These are phyloP conservation scores for Lentinula aciculospora DNA, from an alignment of 768 basidiomycete genomes.

Conservation along the genomic window DNA sequence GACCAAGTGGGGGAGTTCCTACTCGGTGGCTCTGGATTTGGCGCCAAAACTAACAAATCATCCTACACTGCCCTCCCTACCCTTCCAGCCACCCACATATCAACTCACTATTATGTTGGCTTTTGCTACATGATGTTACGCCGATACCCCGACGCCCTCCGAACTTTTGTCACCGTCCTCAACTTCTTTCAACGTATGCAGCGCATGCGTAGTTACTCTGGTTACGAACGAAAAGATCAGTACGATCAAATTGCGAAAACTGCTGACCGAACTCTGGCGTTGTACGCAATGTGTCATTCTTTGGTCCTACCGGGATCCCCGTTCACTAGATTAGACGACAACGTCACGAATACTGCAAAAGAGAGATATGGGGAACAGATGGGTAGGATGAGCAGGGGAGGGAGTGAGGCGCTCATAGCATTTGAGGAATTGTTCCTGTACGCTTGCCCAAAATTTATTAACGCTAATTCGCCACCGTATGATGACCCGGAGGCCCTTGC, in stretches of 20 bases:
- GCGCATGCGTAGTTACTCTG: slow-evolving; percentile 85
- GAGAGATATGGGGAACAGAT: slow-evolving; percentile 94
- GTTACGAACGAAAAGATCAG: slow-evolving; percentile 90
- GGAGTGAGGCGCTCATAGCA: slow-evolving; percentile 67
- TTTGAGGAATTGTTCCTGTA: slow-evolving; percentile 93
- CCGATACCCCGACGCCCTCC: slow-evolving; percentile 92
- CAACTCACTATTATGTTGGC: slow-evolving; percentile 93
- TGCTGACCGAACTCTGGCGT: slow-evolving; percentile 95
- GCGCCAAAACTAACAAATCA: slow-evolving; percentile 4
- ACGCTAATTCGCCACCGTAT: slow-evolving; percentile 91
- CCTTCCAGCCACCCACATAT: slow-evolving; percentile 94
- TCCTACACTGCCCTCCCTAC: slow-evolving; percentile 54
- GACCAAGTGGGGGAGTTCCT: slow-evolving; percentile 66
- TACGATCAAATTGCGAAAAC: slow-evolving; percentile 99
- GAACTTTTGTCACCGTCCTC: slow-evolving; percentile 85
- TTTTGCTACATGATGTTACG: slow-evolving; percentile 96
- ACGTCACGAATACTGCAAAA: slow-evolving; percentile 87
- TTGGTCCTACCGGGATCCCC: slow-evolving; percentile 55
- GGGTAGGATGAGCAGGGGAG: slow-evolving; percentile 77
- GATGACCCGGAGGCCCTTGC: slow-evolving; percentile 66
- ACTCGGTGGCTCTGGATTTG: slow-evolving; percentile 1
- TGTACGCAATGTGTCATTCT: slow-evolving; percentile 91
- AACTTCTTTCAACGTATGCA: slow-evolving; percentile 96
- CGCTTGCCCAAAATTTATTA: slow-evolving; percentile 96
- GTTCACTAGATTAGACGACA: slow-evolving; percentile 80